Evolutionary conservation across 1,284 basidiomycete species (phyloP), one percentile per base, ranked within the genome.

Genomic region (Coniophora puteana): DNA sequence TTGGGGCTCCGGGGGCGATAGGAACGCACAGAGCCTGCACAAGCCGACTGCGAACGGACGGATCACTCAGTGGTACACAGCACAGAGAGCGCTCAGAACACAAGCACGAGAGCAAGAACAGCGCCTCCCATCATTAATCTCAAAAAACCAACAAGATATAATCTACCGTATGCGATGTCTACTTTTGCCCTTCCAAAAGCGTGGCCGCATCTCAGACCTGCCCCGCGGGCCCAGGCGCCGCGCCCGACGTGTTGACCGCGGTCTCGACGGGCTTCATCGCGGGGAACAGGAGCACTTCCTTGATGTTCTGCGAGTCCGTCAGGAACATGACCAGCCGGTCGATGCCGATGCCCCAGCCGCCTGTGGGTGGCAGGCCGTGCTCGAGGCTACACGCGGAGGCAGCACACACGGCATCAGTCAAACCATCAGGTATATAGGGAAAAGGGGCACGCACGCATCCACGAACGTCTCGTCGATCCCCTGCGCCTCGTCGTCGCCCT

Each of bases 401-500:
- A 8, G 4, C 17, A 26, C 12, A n/a, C n/a, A n/a, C 17, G 12
- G 13, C 21, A 40, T 30, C 7, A 50, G 36, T 46, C n/a, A 13
- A 17, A 6, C 17, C 33, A 45, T 18, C 4, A 17, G 30, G 26
- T 31, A 25, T 37, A 32, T 34, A 24, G 16, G 17, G 14, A 40
- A 13, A 17, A 33, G 17, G 8, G 39, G 45, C 20, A 77, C 86
- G 59, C 66, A 91, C 85, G 91, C 89, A 59, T 94, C 86, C 41
- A 96, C 79, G 59, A 90, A 97, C 5, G 86, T 89, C 71, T 96
- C 93, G 55, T 99, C 96, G 46, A 98, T 81, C 24, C 89, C 93
- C 68, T 98, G 95, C 7, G 95, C 95, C 67, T 99, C 96, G 44
- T 99, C 96, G 58, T 99, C 95, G 47, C 95, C 95, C 46, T 86